A percentile compares a stretch with the other conserved stretches of the same genome.
Evolutionary conservation across 2,329 filamentous ascomycete genomes (phyloP).

Genomic region (Alternaria tenuissima): DNA sequence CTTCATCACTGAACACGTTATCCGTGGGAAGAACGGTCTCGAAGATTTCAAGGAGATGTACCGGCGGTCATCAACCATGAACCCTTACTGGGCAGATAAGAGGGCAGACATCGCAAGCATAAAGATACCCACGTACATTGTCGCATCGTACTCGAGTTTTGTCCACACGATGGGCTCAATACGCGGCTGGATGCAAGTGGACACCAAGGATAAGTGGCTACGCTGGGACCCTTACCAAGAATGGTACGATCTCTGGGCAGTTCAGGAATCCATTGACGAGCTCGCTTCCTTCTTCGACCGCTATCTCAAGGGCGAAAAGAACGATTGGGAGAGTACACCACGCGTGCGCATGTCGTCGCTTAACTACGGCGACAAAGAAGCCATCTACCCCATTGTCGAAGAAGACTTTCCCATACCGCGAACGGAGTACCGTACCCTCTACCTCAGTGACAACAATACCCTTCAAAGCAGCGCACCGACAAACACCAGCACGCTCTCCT

Average conservation of each 20-base stretch:
- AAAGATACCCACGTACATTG: conserved; percentile 24
- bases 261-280: conserved; percentile 19
- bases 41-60: conserved; percentile 24
- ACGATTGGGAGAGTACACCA: conserved; percentile 60
- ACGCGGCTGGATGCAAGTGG: conserved; percentile 18
- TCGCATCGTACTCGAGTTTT: conserved; percentile 23
- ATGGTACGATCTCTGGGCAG: conserved; percentile 29
- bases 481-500: neutral
- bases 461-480: neutral
- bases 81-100: conserved; percentile 26
- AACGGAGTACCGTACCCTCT: conserved; percentile 25
- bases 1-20: conserved; percentile 17
- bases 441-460: conserved; percentile 11
- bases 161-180: conserved; percentile 28
- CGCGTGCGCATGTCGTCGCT: conserved; percentile 55
- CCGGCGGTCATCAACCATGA: conserved; percentile 16
- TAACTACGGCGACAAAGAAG: conserved; percentile 19
- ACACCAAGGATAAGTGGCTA: conserved; percentile 26
- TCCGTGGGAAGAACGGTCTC: conserved; percentile 33
- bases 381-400: conserved; percentile 23
- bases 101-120: conserved; percentile 19
- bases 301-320: conserved; percentile 56
- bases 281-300: conserved; percentile 55
- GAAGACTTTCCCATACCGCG: conserved; percentile 24
- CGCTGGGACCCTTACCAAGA: conserved; percentile 25